Evolutionary conservation across 768 basidiomycete species (phyloP).

Genomic region (Pleurotus ostreatus): DNA sequence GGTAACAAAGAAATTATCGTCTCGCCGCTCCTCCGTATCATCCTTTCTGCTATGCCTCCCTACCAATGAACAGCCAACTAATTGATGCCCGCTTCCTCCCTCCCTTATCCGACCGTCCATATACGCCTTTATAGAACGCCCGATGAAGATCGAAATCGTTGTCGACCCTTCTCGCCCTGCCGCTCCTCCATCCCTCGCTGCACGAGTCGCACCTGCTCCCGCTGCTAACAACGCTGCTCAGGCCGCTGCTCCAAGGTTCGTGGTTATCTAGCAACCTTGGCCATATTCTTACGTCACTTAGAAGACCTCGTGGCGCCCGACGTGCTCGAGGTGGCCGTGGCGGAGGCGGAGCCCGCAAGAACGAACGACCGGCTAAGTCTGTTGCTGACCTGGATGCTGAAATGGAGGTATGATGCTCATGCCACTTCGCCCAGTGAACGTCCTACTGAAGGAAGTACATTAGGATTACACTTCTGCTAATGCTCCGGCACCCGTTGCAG

Average conservation of each 20-base stretch:
- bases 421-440: neutral
- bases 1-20: slow-evolving; percentile 32
- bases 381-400: slow-evolving; percentile 94
- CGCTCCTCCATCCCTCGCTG: slow-evolving; percentile 58
- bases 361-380: slow-evolving; percentile 69
- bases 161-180: slow-evolving; percentile 78
- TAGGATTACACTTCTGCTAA: slow-evolving; percentile 71
- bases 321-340: slow-evolving; percentile 23
- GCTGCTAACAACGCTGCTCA: slow-evolving; percentile 17
- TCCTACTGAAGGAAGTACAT: slow-evolving; percentile 2
- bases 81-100: slow-evolving; percentile 33
- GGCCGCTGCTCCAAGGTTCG: slow-evolving; percentile 20
- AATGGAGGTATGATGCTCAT: slow-evolving; percentile 72
- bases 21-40: slow-evolving; percentile 30
- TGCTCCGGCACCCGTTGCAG: slow-evolving; percentile 39
- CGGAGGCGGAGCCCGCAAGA: slow-evolving; percentile 42
- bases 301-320: slow-evolving; percentile 46
- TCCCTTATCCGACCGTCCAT: slow-evolving; percentile 31
- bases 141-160: slow-evolving; percentile 98
- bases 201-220: slow-evolving; percentile 66
- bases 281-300: slow-evolving; percentile 24
- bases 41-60: slow-evolving; percentile 36
- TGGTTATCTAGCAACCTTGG: neutral
- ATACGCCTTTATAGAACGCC: slow-evolving; percentile 64
- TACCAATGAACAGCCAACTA: slow-evolving; percentile 44